These are phyloP conservation scores for Obba rivulosa DNA, from an alignment of 768 basidiomycete species.

Conservation along the genomic window DNA sequence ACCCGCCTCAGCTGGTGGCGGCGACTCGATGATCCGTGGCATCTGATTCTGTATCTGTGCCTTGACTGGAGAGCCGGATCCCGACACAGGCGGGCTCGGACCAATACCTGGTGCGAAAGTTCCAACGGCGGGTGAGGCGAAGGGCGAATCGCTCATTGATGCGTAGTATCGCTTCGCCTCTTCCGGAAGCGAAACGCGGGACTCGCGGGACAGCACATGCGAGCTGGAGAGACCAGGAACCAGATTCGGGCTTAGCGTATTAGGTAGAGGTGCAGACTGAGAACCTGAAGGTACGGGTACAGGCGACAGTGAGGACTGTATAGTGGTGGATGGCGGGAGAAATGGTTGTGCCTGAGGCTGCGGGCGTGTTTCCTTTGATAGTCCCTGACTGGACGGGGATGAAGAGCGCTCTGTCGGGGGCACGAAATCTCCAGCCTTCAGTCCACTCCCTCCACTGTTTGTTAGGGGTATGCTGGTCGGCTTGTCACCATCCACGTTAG, in stretches of 20 bases:
- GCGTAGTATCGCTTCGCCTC: constrained; percentile 72
- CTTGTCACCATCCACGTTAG: too few species aligned
- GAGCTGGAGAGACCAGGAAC: constrained; percentile 10
- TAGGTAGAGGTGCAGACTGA: not conserved
- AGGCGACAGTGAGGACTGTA: not conserved
- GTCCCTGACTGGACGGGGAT: not conserved
- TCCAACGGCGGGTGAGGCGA: constrained; percentile 41
- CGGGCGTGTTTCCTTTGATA: too few species aligned
- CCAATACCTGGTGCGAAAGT: constrained; percentile 1
- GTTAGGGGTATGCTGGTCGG: too few species aligned
- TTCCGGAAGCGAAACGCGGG: constrained; percentile 66
- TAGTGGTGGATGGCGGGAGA: not conserved
- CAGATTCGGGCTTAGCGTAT: constrained; percentile 10
- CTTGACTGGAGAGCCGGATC: constrained; percentile 1
- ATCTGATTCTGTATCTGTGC: not conserved
- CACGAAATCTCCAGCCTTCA: not conserved
- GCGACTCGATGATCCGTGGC: not conserved
- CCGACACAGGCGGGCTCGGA: not conserved
- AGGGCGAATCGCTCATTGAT: constrained; percentile 61
- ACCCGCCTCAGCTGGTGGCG: not conserved
- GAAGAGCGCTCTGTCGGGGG: not conserved
- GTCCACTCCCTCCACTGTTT: too few species aligned
- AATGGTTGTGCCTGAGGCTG: not conserved
- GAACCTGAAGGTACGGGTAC: not conserved
- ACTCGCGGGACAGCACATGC: constrained; percentile 52